Evolutionary conservation across 176 grass and related monocot species (phyloP).

Genomic region (Ensete ventricosum): DNA sequence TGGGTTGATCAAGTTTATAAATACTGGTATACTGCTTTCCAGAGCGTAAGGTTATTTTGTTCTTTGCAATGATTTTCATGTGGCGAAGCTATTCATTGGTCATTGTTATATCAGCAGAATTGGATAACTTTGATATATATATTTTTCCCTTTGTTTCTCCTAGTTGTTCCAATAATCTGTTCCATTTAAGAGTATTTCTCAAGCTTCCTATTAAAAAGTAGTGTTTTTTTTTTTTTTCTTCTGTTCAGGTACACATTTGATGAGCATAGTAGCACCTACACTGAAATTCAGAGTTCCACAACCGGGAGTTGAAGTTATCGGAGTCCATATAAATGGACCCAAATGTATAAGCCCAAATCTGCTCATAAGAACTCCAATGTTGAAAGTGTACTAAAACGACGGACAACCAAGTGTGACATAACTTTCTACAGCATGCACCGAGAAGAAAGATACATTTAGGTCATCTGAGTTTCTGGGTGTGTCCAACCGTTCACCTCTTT

Average conservation of each 20-base stretch:
- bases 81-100: too few species aligned
- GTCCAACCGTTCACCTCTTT: neutral
- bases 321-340: neutral
- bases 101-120: too few species aligned
- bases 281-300: slow-evolving; percentile 34
- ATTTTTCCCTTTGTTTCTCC: neutral
- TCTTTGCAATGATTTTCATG: too few species aligned
- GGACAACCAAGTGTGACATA: too few species aligned
- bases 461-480: too few species aligned
- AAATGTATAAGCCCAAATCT: neutral
- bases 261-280: slow-evolving; percentile 59
- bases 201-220: neutral
- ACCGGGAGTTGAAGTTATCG: slow-evolving; percentile 3
- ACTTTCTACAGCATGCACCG: neutral
- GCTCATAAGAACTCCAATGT: neutral
- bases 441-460: neutral
- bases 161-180: neutral
- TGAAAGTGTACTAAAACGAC: neutral
- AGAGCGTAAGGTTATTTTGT: too few species aligned
- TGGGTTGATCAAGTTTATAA: too few species aligned
- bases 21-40: too few species aligned
- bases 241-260: slow-evolving; percentile 66
- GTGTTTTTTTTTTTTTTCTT: neutral
- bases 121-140: too few species aligned
- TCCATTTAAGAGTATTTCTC: neutral